Base-by-base conservation (phyloP, 176 grass and related monocot species). In the Juncus effusus region DNA sequence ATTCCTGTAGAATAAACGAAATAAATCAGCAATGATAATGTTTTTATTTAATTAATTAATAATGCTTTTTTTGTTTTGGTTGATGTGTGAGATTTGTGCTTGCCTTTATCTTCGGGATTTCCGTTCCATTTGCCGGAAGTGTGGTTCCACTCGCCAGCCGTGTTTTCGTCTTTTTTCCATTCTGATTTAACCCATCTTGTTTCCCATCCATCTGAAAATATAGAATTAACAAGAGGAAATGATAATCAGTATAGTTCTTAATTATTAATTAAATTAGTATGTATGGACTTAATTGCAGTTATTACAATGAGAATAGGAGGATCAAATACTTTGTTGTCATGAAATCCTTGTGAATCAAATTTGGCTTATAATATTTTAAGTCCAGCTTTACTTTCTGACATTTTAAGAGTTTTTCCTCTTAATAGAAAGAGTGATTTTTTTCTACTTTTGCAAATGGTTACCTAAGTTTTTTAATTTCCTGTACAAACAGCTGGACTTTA, bases 161-260 rank as follows among this genome's bases (percentile, higher is more conserved):
- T 82, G 69, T 79, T 86, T 14, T 96, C 91, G 1, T 90, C 87
- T 74, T 79, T 96, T 75, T 96, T 96, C 91, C 91, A 90, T 6
- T 90, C 87, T 3, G 91, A 96, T 38, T 85, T 84, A 3, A 87
- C 78, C 86, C 91, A 96, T n/a, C 86, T 76, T 11, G 77, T 58
- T 52, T 87, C 87, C 87, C 91, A 87, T 0, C 78, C 91, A 55
- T 85, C 91, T 95, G 59, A 57, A 0, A 73, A 47, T 16, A 65
- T 44, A 19, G 36, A 65, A 40, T 6, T 47, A 6, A 47, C 4
- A 51, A 42, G 12, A 47, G 38, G 44, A 12, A 14, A 51, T 16
- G n/a, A 13, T 45, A 40, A 14, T 51, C 13, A 67, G 10, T 49
- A 67, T 49, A 41, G 19, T 7, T 16, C 8, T 67, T 47, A 42